A percentile compares a stretch with the other conserved stretches of the same genome.
Conservation (phyloP, 73 alveolate genomes). For the Uronychia binucleata region DNA sequence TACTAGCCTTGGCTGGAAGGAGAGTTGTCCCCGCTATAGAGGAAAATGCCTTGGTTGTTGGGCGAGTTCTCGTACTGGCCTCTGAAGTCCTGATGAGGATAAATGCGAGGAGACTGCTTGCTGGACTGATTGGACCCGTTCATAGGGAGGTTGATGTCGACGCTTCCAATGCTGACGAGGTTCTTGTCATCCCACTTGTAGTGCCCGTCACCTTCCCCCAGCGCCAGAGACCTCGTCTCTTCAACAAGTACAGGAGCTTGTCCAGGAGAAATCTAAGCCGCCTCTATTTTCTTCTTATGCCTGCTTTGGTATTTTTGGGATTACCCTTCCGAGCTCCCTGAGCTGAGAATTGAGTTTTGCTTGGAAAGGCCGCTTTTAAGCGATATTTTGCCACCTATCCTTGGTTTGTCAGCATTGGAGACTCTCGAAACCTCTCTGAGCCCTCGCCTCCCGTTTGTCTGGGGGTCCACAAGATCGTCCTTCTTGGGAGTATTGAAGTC, state of each 20-base stretch:
- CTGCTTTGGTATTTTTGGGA: no score
- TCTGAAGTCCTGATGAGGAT: background rate
- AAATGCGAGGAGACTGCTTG: background rate
- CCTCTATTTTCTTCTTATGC: background rate
- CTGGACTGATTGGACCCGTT: background rate
- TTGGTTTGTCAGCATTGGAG: background rate
- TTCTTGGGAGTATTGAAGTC: background rate
- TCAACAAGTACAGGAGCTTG: background rate
- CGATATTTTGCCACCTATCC: background rate
- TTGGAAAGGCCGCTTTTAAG: background rate
- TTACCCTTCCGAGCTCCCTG: no score
- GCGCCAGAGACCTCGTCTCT: background rate
- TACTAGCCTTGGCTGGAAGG: background rate
- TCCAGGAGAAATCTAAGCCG: background rate
- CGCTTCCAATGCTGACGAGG: background rate
- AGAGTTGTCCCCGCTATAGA: background rate
- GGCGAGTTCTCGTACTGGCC: background rate
- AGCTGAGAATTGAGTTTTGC: background rate
- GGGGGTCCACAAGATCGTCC: background rate
- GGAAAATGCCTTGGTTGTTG: background rate
- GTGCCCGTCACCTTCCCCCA: background rate
- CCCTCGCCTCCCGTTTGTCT: background rate
- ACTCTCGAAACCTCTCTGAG: background rate
- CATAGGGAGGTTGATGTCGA: background rate
- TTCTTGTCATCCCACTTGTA: background rate